phyloP scores from a whole-genome alignment of 805 yeast species.

The Schwanniomyces pseudopolymorphus region DNA sequence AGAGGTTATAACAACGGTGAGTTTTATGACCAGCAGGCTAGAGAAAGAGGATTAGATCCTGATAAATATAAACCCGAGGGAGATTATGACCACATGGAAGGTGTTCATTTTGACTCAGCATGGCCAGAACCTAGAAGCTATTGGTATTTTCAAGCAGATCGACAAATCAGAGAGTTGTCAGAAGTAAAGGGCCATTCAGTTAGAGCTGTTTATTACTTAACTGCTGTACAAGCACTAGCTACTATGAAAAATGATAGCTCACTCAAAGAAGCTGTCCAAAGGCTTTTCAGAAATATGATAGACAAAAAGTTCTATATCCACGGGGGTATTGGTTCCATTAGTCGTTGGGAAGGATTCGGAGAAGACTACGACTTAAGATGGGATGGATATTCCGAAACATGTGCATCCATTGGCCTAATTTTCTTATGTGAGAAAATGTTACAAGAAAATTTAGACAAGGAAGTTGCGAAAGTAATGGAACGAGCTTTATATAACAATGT shows the following conservation, averaged over 20 bases:
- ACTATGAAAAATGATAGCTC: conserved; percentile 11
- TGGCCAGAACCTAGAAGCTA: conserved; percentile 11
- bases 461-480: conserved; percentile 17
- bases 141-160: conserved; percentile 22
- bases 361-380: conserved; percentile 17
- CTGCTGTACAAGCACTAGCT: conserved; percentile 20
- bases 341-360: conserved; percentile 25
- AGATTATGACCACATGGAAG: conserved; percentile 7
- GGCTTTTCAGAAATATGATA: conserved; percentile 17
- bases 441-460: conserved; percentile 8
- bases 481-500: conserved; percentile 19
- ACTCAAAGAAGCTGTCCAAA: conserved; percentile 10
- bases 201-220: conserved; percentile 16
- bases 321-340: conserved; percentile 23
- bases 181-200: conserved; percentile 23
- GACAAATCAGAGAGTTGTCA: conserved; percentile 11
- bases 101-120: conserved; percentile 5
- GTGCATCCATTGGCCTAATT: conserved; percentile 22
- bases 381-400: conserved; percentile 22
- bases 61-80: conserved; percentile 5
- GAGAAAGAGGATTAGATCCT: conserved; percentile 14
- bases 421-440: conserved; percentile 17
- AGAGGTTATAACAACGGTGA: conserved; percentile 19
- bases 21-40: conserved; percentile 15
- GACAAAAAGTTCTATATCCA: conserved; percentile 18